Evolutionary conservation across 345 rosid genomes (phyloP).

Genomic region (Mangifera indica): DNA sequence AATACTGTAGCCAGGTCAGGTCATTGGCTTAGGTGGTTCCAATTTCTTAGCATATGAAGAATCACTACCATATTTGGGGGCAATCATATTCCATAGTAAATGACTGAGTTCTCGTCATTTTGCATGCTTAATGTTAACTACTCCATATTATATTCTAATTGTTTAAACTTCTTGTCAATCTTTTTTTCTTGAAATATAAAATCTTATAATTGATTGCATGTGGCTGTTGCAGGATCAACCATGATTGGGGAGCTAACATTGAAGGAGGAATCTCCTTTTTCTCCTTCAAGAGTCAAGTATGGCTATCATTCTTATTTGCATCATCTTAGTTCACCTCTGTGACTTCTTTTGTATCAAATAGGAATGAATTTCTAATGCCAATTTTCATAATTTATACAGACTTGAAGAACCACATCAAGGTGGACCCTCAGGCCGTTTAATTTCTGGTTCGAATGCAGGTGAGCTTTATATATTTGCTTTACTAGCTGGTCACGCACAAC

Average conservation of each 20-base stretch:
- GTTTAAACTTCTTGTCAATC: slow-evolving; percentile 6
- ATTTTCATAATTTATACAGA: slow-evolving; percentile 43
- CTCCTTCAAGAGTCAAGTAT: slow-evolving; percentile 93
- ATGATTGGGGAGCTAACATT: slow-evolving; percentile 54
- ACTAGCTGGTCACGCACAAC: too few species aligned
- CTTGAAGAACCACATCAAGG: slow-evolving; percentile 73
- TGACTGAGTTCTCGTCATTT: too few species aligned
- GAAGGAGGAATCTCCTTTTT: slow-evolving; percentile 82
- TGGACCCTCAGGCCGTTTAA: slow-evolving; percentile 47
- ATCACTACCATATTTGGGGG: too few species aligned
- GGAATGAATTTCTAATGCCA: slow-evolving; percentile 20
- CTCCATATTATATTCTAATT: neutral
- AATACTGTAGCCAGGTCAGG: too few species aligned
- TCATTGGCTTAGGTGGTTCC: too few species aligned
- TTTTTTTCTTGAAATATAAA: too few species aligned
- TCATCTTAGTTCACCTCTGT: slow-evolving; percentile 10
- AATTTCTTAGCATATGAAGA: too few species aligned
- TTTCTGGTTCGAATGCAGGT: slow-evolving; percentile 44
- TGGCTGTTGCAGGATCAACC: slow-evolving; percentile 38
- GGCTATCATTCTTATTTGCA: slow-evolving; percentile 23
- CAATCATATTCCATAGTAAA: too few species aligned
- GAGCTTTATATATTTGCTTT: too few species aligned
- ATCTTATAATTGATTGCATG: neutral
- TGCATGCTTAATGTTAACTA: too few species aligned
- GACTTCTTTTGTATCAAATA: neutral